Evolutionary conservation across 108 stramenopile species (phyloP).

Genomic region (Nitzschia sp.): DNA sequence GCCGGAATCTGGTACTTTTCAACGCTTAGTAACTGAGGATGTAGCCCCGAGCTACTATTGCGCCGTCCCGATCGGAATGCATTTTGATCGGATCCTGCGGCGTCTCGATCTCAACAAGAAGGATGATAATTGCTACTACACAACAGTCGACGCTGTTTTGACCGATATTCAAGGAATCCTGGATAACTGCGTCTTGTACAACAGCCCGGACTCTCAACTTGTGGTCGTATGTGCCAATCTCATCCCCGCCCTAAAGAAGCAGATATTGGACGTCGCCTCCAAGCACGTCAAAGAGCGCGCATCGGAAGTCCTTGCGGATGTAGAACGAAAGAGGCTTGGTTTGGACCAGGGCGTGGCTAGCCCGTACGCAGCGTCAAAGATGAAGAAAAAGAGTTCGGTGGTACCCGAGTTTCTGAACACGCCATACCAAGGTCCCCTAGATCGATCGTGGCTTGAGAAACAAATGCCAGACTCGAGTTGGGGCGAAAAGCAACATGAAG

Average conservation of each 20-base stretch:
- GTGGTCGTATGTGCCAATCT: constrained; percentile 20
- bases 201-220: constrained; percentile 49
- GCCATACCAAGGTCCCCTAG: constrained; percentile 27
- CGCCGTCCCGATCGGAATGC: constrained; percentile 57
- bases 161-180: constrained; percentile 40
- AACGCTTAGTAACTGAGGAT: constrained; percentile 33
- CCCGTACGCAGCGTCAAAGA: not conserved
- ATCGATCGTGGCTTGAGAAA: constrained; percentile 32
- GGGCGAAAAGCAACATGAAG: not conserved
- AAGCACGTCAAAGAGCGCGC: constrained; percentile 21
- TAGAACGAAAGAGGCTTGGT: constrained; percentile 1
- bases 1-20: not conserved
- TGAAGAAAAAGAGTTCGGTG: not conserved
- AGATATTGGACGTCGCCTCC: constrained; percentile 2
- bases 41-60: constrained; percentile 53
- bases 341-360: not conserved
- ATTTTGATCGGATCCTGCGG: constrained; percentile 39
- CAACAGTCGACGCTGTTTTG: constrained; percentile 44
- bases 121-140: constrained; percentile 38
- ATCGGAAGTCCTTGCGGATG: not conserved
- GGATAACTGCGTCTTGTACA: constrained; percentile 64
- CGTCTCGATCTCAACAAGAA: constrained; percentile 24
- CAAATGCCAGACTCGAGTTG: constrained; percentile 2
- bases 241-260: constrained; percentile 13
- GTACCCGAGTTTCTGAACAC: constrained; percentile 1